Conservation (phyloP, 2,329 filamentous ascomycete species). For the Trichoderma citrinoviride region DNA sequence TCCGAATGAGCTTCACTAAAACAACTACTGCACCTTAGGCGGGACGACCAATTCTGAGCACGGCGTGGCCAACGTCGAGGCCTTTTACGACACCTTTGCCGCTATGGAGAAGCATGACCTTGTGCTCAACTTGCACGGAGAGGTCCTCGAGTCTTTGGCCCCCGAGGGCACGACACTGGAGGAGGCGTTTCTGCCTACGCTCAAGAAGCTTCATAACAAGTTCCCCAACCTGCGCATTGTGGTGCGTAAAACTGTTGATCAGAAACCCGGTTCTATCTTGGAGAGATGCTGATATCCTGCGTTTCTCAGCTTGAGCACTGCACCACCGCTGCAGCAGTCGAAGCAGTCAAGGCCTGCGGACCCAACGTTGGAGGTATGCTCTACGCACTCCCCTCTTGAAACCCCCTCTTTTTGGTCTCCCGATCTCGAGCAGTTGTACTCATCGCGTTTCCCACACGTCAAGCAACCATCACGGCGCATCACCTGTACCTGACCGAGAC, state of each 20-base stretch:
- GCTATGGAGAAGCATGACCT: constrained; percentile 77
- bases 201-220: constrained; percentile 66
- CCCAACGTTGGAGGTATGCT: constrained; percentile 62
- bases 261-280: neutral
- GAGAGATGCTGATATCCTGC: neutral
- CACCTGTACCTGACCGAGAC: constrained; percentile 80
- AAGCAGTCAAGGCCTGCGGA: constrained; percentile 73
- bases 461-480: constrained; percentile 79
- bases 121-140: constrained; percentile 91
- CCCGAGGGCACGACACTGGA: constrained; percentile 47
- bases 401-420: neutral
- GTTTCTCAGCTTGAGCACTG: constrained; percentile 68
- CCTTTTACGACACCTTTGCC: constrained; percentile 77
- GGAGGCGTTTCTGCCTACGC: constrained; percentile 72
- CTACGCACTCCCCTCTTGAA: neutral
- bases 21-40: constrained; percentile 38
- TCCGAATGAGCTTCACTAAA: neutral
- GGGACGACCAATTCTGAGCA: constrained; percentile 65
- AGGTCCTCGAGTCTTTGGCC: constrained; percentile 57
- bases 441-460: neutral
- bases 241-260: constrained; percentile 24
- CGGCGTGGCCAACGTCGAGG: constrained; percentile 67
- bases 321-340: constrained; percentile 77
- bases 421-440: neutral
- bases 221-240: constrained; percentile 73